These are phyloP conservation scores for Thielaviopsis musarum DNA, from an alignment of 2,329 filamentous ascomycete species.

Conservation along the genomic window DNA sequence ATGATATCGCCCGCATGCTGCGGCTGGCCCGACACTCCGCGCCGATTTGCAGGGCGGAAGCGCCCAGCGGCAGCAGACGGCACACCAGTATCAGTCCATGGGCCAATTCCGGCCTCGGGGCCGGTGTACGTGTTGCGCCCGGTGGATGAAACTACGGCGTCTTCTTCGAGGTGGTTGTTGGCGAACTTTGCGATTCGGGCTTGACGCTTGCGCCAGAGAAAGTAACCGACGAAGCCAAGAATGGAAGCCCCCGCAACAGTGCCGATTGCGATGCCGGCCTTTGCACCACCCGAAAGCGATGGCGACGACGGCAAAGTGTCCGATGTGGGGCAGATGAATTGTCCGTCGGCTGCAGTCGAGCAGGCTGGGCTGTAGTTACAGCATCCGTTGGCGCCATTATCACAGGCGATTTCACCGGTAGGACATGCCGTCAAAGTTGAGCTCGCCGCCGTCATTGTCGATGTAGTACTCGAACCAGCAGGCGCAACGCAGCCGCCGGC, in stretches of 20 bases:
- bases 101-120: slow-evolving; percentile 27
- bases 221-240: slow-evolving; percentile 18
- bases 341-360: slow-evolving; percentile 21
- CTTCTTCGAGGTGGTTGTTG: slow-evolving; percentile 11
- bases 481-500: slow-evolving; percentile 22
- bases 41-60: slow-evolving; percentile 16
- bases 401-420: slow-evolving; percentile 27
- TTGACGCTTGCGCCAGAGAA: slow-evolving; percentile 24
- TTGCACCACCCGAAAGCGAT: slow-evolving; percentile 31
- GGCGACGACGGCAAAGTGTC: slow-evolving; percentile 20
- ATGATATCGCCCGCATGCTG: slow-evolving; percentile 32
- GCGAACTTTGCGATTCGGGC: slow-evolving; percentile 14
- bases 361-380: slow-evolving; percentile 30
- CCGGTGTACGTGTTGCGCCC: slow-evolving; percentile 27
- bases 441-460: slow-evolving; percentile 14
- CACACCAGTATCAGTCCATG: slow-evolving; percentile 25
- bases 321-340: slow-evolving; percentile 24
- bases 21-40: slow-evolving; percentile 25
- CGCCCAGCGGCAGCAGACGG: slow-evolving; percentile 14
- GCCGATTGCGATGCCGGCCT: slow-evolving; percentile 39
- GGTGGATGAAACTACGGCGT: slow-evolving; percentile 13
- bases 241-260: slow-evolving; percentile 29
- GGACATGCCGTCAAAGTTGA: slow-evolving; percentile 28
- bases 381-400: slow-evolving; percentile 29
- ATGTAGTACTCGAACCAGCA: slow-evolving; percentile 13